Evolutionary conservation across 2,329 filamentous ascomycete species (phyloP).

Genomic region (Fusarium pseudocircinatum): DNA sequence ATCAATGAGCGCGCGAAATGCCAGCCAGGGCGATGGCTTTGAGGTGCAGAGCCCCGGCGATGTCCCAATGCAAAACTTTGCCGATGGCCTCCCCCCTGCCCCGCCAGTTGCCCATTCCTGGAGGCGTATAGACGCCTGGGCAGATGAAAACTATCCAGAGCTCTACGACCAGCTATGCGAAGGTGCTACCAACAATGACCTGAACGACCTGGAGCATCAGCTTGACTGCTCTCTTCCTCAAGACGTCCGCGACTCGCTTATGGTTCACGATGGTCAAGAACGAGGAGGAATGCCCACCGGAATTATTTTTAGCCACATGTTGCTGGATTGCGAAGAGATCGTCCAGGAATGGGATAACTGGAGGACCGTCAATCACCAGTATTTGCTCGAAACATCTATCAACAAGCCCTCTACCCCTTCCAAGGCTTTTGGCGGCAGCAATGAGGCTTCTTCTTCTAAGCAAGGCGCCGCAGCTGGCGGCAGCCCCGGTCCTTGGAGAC

Average conservation of each 20-base stretch:
- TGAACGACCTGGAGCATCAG: slow-evolving; percentile 96
- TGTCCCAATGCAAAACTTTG: slow-evolving; percentile 96
- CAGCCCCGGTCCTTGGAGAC: slow-evolving; percentile 76
- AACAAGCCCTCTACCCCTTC: slow-evolving; percentile 71
- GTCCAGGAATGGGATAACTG: slow-evolving; percentile 98
- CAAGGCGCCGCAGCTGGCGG: slow-evolving; percentile 62
- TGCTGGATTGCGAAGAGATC: slow-evolving; percentile 97
- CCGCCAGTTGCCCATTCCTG: slow-evolving; percentile 91
- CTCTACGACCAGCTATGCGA: slow-evolving; percentile 93
- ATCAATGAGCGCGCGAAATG: slow-evolving; percentile 75
- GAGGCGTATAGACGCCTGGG: slow-evolving; percentile 93
- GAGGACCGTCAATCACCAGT: slow-evolving; percentile 92
- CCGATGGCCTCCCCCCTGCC: slow-evolving; percentile 88
- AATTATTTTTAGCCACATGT: slow-evolving; percentile 92
- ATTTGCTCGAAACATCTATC: slow-evolving; percentile 70
- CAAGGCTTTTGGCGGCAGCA: slow-evolving; percentile 75
- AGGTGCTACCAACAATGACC: slow-evolving; percentile 89
- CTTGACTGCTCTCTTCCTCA: slow-evolving; percentile 93
- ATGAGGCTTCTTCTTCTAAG: slow-evolving; percentile 74
- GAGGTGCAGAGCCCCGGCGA: slow-evolving; percentile 80
- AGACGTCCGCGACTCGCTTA: slow-evolving; percentile 91
- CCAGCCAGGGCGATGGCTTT: slow-evolving; percentile 71
- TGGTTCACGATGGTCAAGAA: slow-evolving; percentile 96
- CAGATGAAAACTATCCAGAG: slow-evolving; percentile 94
- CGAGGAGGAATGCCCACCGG: slow-evolving; percentile 90